Conservation (phyloP, 169 alveolate species). For the Haemoproteus tartakovskyi region DNA sequence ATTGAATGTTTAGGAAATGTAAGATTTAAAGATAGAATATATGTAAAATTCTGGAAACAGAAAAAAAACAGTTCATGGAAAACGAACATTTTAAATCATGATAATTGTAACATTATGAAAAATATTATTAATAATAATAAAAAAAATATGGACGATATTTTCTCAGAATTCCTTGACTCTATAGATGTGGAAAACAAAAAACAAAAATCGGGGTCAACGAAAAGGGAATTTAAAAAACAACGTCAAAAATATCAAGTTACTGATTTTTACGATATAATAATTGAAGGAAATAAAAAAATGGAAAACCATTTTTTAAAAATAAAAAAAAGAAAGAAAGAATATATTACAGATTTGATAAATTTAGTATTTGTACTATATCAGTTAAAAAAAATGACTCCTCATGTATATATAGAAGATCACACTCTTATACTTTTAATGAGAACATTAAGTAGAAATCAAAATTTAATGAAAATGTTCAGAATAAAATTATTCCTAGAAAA, state of each 20-base stretch:
- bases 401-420: not conserved
- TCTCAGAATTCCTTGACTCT: too few relatives aligned
- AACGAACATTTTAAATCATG: too few relatives aligned
- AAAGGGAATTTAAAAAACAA: conserved; percentile 3
- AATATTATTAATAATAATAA: not conserved
- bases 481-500: conserved; percentile 18
- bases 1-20: conserved; percentile 62
- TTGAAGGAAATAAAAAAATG: conserved; percentile 22
- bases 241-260: conserved; percentile 13
- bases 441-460: conserved; percentile 17
- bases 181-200: too few relatives aligned
- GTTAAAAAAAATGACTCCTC: conserved; percentile 37
- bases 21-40: conserved; percentile 32
- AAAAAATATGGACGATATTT: too few relatives aligned
- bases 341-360: conserved; percentile 19
- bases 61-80: too few relatives aligned
- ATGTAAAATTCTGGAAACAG: too few relatives aligned
- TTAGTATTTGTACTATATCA: conserved; percentile 21
- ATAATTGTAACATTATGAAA: not conserved
- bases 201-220: not conserved
- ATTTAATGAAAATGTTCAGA: conserved; percentile 10
- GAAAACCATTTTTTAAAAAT: conserved; percentile 52
- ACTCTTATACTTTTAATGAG: not conserved
- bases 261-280: conserved; percentile 42
- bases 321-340: conserved; percentile 61